Percentiles rank a stretch among this genome's conserved stretches.
Conservation (phyloP, 371 early-diverging fungal genomes). For the Rhizomucor pusillus region DNA sequence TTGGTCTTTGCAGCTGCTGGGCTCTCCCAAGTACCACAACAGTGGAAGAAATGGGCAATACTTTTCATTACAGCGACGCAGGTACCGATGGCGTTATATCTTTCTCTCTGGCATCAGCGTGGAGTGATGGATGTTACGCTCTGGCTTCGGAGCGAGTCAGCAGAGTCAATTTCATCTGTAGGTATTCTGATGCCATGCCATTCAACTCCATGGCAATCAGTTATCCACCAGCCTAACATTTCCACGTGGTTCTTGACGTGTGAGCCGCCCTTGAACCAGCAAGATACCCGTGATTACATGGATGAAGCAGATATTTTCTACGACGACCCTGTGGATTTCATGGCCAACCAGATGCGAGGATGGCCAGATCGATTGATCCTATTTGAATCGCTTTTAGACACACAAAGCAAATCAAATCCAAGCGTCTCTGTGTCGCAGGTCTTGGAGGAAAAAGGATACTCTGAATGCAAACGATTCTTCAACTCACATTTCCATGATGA, state of each 20-base stretch:
- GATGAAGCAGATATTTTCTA: slow-evolving; percentile 89
- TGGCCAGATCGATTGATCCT: slow-evolving; percentile 68
- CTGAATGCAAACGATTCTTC: slow-evolving; percentile 78
- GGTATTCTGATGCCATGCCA: slow-evolving; percentile 92
- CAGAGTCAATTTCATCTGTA: slow-evolving; percentile 10
- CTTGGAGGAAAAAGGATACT: slow-evolving; percentile 17
- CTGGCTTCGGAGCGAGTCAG: slow-evolving; percentile 56
- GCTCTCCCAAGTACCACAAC: slow-evolving; percentile 19
- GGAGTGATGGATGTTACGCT: slow-evolving; percentile 88
- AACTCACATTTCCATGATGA: slow-evolving; percentile 90
- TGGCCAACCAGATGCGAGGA: slow-evolving; percentile 21
- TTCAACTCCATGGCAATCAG: slow-evolving; percentile 87
- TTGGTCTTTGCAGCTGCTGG: slow-evolving; percentile 64
- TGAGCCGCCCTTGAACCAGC: slow-evolving; percentile 74
- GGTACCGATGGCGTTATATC: slow-evolving; percentile 65
- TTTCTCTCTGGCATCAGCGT: slow-evolving; percentile 79
- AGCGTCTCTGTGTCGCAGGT: background rate
- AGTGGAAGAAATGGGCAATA: slow-evolving; percentile 7
- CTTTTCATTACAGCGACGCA: slow-evolving; percentile 57
- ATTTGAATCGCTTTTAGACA: slow-evolving; percentile 55
- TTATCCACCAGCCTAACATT: slow-evolving; percentile 53
- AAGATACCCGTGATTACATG: slow-evolving; percentile 34
- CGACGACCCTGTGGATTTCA: slow-evolving; percentile 57
- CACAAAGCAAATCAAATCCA: background rate
- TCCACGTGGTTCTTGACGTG: slow-evolving; percentile 86